Evolutionary conservation across 108 stramenopile genomes (phyloP).

Genomic region (Nitzschia sp.): DNA sequence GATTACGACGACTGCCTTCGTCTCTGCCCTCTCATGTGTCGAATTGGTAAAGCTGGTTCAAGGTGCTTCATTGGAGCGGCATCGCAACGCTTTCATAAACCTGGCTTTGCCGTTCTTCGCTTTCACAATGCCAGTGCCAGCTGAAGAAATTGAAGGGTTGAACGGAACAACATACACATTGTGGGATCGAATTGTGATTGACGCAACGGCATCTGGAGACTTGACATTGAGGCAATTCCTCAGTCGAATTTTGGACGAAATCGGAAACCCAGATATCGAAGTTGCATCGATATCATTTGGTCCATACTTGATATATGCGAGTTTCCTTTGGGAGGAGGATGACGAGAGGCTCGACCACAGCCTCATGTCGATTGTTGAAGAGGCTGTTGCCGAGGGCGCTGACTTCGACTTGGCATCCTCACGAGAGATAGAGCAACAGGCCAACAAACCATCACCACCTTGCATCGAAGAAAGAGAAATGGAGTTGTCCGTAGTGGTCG

Average conservation of each 20-base stretch:
- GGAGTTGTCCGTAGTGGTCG: constrained; percentile 70
- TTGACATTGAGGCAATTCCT: constrained; percentile 28
- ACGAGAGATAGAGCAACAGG: constrained; percentile 13
- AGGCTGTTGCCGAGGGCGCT: constrained; percentile 55
- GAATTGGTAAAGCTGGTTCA: constrained; percentile 91
- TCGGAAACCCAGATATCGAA: constrained; percentile 47
- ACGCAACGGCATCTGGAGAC: no score
- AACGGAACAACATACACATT: constrained; percentile 77
- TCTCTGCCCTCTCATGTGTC: constrained; percentile 91
- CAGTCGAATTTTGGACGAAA: constrained; percentile 44
- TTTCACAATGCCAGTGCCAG: constrained; percentile 86
- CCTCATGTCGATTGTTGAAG: constrained; percentile 56
- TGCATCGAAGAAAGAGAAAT: constrained; percentile 22
- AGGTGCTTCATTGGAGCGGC: constrained; percentile 59
- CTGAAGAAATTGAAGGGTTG: constrained; percentile 58
- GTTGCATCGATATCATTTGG: constrained; percentile 71
- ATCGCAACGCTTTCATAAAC: constrained; percentile 93
- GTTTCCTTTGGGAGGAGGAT: constrained; percentile 79
- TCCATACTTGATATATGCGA: constrained; percentile 80
- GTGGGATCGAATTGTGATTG: constrained; percentile 88
- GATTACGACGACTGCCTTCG: constrained; percentile 96
- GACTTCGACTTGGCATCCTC: constrained; percentile 51
- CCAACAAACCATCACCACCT: constrained; percentile 10
- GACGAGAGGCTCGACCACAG: constrained; percentile 56
- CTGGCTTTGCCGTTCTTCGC: constrained; percentile 95